Conservation (phyloP, 768 basidiomycete genomes). For the Candolleomyces eurysporus region DNA sequence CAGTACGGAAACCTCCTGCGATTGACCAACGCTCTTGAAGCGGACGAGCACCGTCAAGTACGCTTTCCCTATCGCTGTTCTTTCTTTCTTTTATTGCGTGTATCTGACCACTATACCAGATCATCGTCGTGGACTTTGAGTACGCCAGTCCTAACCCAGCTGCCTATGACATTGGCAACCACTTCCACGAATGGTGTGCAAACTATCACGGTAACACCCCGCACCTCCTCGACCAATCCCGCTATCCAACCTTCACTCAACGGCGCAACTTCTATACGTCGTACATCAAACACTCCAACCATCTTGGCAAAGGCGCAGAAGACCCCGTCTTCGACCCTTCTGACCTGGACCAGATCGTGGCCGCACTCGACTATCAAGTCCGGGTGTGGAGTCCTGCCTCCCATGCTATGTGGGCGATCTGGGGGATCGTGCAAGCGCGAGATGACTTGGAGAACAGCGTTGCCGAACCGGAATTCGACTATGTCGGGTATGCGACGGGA, state of each 20-base stretch:
- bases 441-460: constrained; percentile 66
- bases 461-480: constrained; percentile 81
- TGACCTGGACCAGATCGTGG: constrained; percentile 45
- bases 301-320: constrained; percentile 24
- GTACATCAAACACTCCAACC: constrained; percentile 62
- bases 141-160: constrained; percentile 92
- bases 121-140: constrained; percentile 97
- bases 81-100: neutral
- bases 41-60: constrained; percentile 78
- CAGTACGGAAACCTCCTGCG: constrained; percentile 93
- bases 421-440: constrained; percentile 90
- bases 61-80: constrained; percentile 14
- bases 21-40: constrained; percentile 53
- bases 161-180: constrained; percentile 94
- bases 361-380: constrained; percentile 74
- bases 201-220: constrained; percentile 77
- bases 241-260: constrained; percentile 72
- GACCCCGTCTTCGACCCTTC: constrained; percentile 25
- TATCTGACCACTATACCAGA: constrained; percentile 39
- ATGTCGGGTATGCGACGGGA: constrained; percentile 75
- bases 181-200: constrained; percentile 97
- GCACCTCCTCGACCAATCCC: constrained; percentile 58
- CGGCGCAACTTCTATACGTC: constrained; percentile 82
- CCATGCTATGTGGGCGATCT: constrained; percentile 91
- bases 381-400: constrained; percentile 86